Evolutionary conservation across 1,139 yeast species (phyloP).

Genomic region (Tardiomyces digboiensis): DNA sequence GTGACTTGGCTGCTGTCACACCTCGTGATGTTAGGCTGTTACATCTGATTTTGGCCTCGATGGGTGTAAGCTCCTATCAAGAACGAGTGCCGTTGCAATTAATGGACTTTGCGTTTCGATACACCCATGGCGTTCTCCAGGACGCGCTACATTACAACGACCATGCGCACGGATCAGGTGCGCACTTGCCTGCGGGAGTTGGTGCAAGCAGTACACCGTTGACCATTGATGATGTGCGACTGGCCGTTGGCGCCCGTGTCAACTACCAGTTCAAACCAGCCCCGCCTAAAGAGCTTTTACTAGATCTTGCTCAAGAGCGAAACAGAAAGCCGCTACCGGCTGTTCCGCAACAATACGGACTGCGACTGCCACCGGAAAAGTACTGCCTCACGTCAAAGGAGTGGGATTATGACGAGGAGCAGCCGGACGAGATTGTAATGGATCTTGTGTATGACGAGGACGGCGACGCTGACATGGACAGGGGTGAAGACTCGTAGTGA

Average conservation of each 20-base stretch:
- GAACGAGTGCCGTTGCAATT: slow-evolving; percentile 92
- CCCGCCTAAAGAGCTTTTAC: slow-evolving; percentile 83
- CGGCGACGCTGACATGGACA: not conserved
- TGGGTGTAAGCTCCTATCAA: slow-evolving; percentile 85
- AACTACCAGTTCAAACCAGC: slow-evolving; percentile 94
- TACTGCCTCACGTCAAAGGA: slow-evolving; percentile 84
- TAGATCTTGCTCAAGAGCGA: slow-evolving; percentile 88
- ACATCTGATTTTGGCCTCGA: slow-evolving; percentile 87
- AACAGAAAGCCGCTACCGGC: slow-evolving; percentile 88
- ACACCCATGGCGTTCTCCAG: slow-evolving; percentile 75
- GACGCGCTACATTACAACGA: slow-evolving; percentile 88
- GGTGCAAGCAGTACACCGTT: slow-evolving; percentile 41
- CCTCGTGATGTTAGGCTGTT: slow-evolving; percentile 91
- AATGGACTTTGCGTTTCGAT: slow-evolving; percentile 93
- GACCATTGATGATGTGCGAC: slow-evolving; percentile 80
- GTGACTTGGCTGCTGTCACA: slow-evolving; percentile 16
- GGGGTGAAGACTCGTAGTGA: too few species aligned
- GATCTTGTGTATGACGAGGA: not conserved
- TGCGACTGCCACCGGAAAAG: slow-evolving; percentile 94
- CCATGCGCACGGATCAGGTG: slow-evolving; percentile 36
- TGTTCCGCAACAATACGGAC: slow-evolving; percentile 86
- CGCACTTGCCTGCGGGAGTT: slow-evolving; percentile 29
- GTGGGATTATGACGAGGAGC: slow-evolving; percentile 52
- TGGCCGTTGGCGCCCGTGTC: slow-evolving; percentile 89
- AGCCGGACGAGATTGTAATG: slow-evolving; percentile 30